phyloP scores from a whole-genome alignment of 805 yeast species.

The Metschnikowia lunata region DNA sequence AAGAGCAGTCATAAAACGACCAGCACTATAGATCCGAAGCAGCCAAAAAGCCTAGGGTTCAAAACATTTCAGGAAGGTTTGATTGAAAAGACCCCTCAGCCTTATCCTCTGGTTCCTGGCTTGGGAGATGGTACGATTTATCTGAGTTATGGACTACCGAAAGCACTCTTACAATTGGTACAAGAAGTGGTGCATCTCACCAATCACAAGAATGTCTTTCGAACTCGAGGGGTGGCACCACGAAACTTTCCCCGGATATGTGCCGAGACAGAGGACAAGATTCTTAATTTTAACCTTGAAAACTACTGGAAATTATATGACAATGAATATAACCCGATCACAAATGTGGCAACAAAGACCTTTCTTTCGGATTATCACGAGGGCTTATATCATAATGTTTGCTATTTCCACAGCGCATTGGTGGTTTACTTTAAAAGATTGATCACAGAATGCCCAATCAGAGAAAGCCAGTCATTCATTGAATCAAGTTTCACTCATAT shows the following conservation, averaged over 20 bases:
- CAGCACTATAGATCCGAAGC: conserved; percentile 8
- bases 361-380: conserved; percentile 39
- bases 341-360: conserved; percentile 12
- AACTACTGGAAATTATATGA: conserved; percentile 38
- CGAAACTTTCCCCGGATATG: conserved; percentile 53
- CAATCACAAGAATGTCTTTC: conserved; percentile 49
- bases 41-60: not conserved
- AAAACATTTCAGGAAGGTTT: not conserved
- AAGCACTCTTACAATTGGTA: conserved; percentile 42
- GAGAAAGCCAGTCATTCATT: conserved; percentile 33
- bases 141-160: conserved; percentile 46
- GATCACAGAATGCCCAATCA: conserved; percentile 39
- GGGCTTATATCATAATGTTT: conserved; percentile 34
- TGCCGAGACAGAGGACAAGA: conserved; percentile 50
- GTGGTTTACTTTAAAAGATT: conserved; percentile 43
- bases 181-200: conserved; percentile 44
- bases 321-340: conserved; percentile 15
- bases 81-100: not conserved
- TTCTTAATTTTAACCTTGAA: conserved; percentile 43
- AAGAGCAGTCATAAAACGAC: conserved; percentile 1
- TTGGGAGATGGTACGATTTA: conserved; percentile 28
- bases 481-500: conserved; percentile 31
- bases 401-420: conserved; percentile 40
- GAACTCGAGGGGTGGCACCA: conserved; percentile 37
- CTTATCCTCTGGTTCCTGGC: conserved; percentile 8